phyloP scores from a whole-genome alignment of 345 rosid genomes.

The Melastoma malabathricum region DNA sequence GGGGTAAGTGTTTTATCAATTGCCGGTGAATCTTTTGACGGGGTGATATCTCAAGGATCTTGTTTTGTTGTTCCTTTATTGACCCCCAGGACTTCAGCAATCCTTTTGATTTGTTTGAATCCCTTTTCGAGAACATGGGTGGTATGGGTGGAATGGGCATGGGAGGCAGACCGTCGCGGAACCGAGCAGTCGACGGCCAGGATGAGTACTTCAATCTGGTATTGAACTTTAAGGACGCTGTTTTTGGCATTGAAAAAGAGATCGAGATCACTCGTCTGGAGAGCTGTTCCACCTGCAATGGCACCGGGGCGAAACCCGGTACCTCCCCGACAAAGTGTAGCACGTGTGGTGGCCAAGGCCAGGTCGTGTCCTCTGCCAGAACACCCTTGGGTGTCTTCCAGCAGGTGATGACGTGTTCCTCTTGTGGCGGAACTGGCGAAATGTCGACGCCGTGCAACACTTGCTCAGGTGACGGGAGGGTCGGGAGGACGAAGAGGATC shows the following conservation, averaged over 20 bases:
- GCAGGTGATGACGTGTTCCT: conserved; percentile 91
- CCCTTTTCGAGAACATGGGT: conserved; percentile 77
- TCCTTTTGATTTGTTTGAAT: conserved; percentile 89
- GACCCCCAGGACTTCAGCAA: conserved; percentile 75
- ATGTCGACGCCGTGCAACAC: conserved; percentile 57
- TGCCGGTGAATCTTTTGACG: background rate
- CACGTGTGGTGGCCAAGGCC: conserved; percentile 97
- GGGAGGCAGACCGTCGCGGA: conserved; percentile 63
- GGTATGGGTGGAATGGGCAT: conserved; percentile 69
- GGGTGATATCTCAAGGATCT: background rate
- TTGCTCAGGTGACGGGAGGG: conserved; percentile 88
- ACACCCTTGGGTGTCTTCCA: conserved; percentile 96
- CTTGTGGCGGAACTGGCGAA: conserved; percentile 76
- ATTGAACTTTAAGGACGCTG: conserved; percentile 82
- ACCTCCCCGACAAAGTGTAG: conserved; percentile 68
- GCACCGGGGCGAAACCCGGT: conserved; percentile 87
- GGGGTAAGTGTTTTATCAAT: conserved; percentile 57
- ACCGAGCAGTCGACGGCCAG: conserved; percentile 72
- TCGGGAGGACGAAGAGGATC: conserved; percentile 73
- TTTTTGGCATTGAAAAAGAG: conserved; percentile 88
- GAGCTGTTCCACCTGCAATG: conserved; percentile 72
- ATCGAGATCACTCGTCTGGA: conserved; percentile 86
- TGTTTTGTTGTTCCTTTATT: background rate
- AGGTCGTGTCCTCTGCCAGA: conserved; percentile 77
- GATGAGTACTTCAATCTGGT: conserved; percentile 80